A percentile compares a stretch with the other conserved stretches of the same genome.
Conservation (phyloP, 148 eudicot genomes). For the Amaranthus hypochondriacus region DNA sequence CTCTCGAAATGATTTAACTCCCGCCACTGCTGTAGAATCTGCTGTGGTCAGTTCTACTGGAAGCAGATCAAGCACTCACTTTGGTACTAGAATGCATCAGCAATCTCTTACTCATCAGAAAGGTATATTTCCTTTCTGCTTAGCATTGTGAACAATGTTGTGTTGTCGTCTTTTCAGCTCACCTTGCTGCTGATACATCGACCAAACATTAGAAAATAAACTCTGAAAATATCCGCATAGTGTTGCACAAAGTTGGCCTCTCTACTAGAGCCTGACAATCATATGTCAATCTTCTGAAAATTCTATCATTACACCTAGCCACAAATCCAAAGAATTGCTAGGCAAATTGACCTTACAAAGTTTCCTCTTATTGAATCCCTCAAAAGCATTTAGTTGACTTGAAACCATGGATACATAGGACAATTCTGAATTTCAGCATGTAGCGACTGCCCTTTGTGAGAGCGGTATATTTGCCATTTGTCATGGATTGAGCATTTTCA, state of each 20-base stretch:
- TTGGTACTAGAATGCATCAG: constrained; percentile 48
- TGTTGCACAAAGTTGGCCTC: not conserved
- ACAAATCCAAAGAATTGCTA: not conserved
- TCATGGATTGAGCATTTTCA: too few relatives aligned
- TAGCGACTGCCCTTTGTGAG: too few relatives aligned
- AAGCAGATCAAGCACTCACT: constrained; percentile 48
- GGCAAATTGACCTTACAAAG: not conserved
- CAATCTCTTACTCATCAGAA: constrained; percentile 61
- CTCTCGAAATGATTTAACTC: constrained; percentile 42
- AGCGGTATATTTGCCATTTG: too few relatives aligned
- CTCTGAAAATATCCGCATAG: not conserved
- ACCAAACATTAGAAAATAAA: not conserved
- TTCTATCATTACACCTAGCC: not conserved
- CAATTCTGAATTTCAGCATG: too few relatives aligned
- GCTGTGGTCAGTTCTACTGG: constrained; percentile 30
- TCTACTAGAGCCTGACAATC: not conserved
- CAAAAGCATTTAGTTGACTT: not conserved
- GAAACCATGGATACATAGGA: too few relatives aligned
- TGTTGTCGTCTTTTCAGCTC: not conserved
- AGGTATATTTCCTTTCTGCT: constrained; percentile 41
- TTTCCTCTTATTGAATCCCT: not conserved
- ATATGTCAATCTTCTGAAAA: not conserved
- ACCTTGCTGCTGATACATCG: not conserved
- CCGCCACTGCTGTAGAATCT: constrained; percentile 42
- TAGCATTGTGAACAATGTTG: not conserved